phyloP scores from a whole-genome alignment of 345 rosid genomes.

The Aquilaria sinensis region DNA sequence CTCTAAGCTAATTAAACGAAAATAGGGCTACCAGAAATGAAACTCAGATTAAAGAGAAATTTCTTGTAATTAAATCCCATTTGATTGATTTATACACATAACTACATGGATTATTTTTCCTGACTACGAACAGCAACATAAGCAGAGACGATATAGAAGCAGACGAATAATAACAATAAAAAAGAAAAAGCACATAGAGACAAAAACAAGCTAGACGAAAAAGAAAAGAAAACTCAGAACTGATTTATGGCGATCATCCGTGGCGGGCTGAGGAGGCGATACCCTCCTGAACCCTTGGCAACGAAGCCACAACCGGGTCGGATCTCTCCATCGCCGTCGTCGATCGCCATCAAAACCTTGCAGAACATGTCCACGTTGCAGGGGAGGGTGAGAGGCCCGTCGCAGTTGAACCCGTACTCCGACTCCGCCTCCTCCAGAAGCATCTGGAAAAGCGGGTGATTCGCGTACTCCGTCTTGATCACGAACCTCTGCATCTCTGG shows the following conservation, averaged over 20 bases:
- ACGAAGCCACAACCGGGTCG: constrained; percentile 26
- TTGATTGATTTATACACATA: no score
- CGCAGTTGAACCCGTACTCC: constrained; percentile 50
- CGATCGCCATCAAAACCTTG: constrained; percentile 34
- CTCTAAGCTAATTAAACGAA: no score
- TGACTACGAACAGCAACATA: background rate
- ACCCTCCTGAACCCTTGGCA: constrained; percentile 18
- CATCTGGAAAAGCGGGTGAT: constrained; percentile 52
- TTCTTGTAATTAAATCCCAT: no score
- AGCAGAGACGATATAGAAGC: background rate
- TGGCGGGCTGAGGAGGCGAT: constrained; percentile 31
- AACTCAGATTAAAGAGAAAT: no score
- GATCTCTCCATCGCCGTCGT: constrained; percentile 9
- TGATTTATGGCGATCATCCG: constrained; percentile 26
- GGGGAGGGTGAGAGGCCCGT: constrained; percentile 61
- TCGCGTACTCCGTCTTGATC: constrained; percentile 45
- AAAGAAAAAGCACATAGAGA: background rate
- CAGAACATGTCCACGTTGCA: constrained; percentile 48
- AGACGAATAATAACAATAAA: background rate
- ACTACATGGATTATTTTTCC: no score
- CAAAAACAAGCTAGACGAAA: background rate
- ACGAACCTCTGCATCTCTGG: constrained; percentile 48
- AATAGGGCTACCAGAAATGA: no score
- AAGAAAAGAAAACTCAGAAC: constrained; percentile 6
- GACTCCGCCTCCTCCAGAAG: constrained; percentile 67